phyloP scores from a whole-genome alignment of 139 green algal genomes.

The Ettlia oleoabundans region DNA sequence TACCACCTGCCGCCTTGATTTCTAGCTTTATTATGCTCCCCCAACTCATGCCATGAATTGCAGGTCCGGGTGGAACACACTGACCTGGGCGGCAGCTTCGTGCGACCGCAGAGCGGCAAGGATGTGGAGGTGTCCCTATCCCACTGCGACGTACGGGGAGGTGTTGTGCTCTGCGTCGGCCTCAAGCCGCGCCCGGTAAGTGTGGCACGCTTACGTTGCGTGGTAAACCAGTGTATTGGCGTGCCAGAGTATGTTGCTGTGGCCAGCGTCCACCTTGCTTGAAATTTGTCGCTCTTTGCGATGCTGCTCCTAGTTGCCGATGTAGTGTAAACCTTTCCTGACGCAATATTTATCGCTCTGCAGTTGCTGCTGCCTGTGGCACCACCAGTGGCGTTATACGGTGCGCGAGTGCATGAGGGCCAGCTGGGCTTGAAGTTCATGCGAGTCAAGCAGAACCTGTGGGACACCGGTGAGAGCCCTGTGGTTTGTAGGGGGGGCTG shows the following conservation, averaged over 20 bases:
- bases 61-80: constrained; percentile 47
- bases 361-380: constrained; percentile 36
- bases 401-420: constrained; percentile 27
- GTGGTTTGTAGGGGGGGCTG: too few species aligned
- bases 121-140: constrained; percentile 28
- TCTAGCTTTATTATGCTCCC: background rate
- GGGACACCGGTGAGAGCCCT: constrained; percentile 23
- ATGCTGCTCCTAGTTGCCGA: background rate
- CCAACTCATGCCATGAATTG: background rate
- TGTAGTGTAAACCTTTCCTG: too few species aligned
- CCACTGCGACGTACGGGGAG: constrained; percentile 6
- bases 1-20: too few species aligned
- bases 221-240: too few species aligned
- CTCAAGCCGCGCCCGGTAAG: constrained; percentile 20
- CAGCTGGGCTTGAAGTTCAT: constrained; percentile 51
- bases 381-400: constrained; percentile 43
- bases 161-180: background rate
- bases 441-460: constrained; percentile 36
- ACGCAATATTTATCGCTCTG: background rate
- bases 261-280: too few species aligned
- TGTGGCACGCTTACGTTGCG: too few species aligned
- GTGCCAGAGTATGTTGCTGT: too few species aligned
- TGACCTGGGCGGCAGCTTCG: constrained; percentile 32
- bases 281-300: too few species aligned
- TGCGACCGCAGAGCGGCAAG: constrained; percentile 34